Conservation (phyloP, 352 stramenopile species). For the Phytophthora hybrid region DNA sequence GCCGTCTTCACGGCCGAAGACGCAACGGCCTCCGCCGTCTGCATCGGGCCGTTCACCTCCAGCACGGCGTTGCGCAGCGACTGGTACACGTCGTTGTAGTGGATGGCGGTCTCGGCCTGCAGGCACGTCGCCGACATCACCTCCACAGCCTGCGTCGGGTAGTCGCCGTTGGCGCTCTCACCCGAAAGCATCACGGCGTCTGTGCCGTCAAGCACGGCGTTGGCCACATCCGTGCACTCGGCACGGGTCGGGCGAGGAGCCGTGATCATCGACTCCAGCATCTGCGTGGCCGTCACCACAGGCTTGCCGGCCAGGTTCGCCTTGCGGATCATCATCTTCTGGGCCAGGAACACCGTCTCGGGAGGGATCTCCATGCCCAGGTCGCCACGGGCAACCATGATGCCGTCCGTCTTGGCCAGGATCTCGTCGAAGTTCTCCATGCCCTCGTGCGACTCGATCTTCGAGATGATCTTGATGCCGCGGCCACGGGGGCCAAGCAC, state of each 20-base stretch:
- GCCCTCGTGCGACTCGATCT: constrained; percentile 99
- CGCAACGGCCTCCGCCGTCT: no score
- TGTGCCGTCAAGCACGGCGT: no score
- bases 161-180: no score
- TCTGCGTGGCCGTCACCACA: constrained; percentile 98
- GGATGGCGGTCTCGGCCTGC: no score
- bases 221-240: constrained; percentile 99
- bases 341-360: constrained; percentile 98
- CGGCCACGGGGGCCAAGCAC: constrained; percentile 84
- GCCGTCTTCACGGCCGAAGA: no score
- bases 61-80: no score
- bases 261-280: constrained; percentile 99
- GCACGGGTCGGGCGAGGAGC: constrained; percentile 98
- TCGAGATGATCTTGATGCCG: constrained; percentile 97
- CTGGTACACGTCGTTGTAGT: no score
- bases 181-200: no score
- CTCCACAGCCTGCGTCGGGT: no score
- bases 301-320: constrained; percentile 97
- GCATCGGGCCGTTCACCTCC: no score
- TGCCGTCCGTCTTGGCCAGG: constrained; percentile 96
- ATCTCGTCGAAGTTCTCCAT: constrained; percentile 97
- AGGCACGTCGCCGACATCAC: no score
- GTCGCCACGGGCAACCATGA: constrained; percentile 99
- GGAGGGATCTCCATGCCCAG: constrained; percentile 98
- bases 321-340: constrained; percentile 99